Evolutionary conservation across 768 basidiomycete species (phyloP), one percentile per base, ranked within the genome.

Genomic region (Macrolepiota dolichaula): DNA sequence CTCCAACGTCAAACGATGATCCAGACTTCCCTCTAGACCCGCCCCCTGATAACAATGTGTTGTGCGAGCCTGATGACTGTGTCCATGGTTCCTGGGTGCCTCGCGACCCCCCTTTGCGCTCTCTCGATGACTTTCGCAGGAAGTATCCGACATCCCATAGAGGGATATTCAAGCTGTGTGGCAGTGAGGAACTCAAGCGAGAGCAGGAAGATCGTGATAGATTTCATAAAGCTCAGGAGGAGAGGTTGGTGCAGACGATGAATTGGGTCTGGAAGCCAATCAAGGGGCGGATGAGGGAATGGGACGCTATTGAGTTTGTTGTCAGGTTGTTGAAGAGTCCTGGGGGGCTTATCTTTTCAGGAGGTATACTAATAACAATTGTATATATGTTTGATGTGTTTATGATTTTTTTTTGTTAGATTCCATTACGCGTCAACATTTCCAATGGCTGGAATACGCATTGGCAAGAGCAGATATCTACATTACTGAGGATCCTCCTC

Each of bases 241-340:
- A 65, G 44, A 47, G 66, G 38, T 13, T 67, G 36, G 37, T 67
- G 19, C 63, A 64, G 27, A 22, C 58, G n/a, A 61, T 63, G 57
- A 67, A 65, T 37, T 67, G 62, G 57, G 66, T 67, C 4, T 67
- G 66, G 66, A 46, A 55, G 42, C 66, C 66, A 2, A 25, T 24
- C 2, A 24, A 50, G 13, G 66, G 65, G 32, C 44, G 25, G 55
- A 57, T 62, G 64, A 40, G 51, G 25, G 29, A 50, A 12, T 67
- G 63, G 62, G 59, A 65, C 46, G 53, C 63, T 3, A 29, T 60
- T 7, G 62, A 64, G 17, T 63, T 67, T 44, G 63, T 67, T 40
- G 63, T 67, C 4, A 47, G 63, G 29, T 40, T 67, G 36, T 40
- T 67, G 17, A 61, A 38, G 47, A 62, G 55, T 25, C 66, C 66